These are phyloP conservation scores for Penicilliopsis zonata DNA, from an alignment of 495 filamentous ascomycete species.

Conservation along the genomic window DNA sequence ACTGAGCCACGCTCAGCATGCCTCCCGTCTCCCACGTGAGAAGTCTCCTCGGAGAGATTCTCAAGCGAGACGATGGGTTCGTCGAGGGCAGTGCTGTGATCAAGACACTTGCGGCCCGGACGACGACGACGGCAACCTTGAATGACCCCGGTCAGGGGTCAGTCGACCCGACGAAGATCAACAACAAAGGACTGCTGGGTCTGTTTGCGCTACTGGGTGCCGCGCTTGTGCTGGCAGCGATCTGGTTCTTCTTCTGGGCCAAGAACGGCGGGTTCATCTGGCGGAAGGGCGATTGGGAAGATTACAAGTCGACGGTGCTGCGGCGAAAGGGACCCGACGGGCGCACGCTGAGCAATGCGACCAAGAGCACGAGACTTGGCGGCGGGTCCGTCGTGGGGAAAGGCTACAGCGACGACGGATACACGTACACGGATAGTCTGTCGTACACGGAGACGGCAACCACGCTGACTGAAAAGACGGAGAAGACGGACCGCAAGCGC, in stretches of 20 bases:
- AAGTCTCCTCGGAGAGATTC: constrained; percentile 18
- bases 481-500: constrained; percentile 24
- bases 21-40: constrained; percentile 18
- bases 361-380: constrained; percentile 67
- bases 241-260: constrained; percentile 99
- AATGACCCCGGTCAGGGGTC: constrained; percentile 37
- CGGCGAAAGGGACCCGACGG: constrained; percentile 85
- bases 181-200: constrained; percentile 71
- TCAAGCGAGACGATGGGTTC: constrained; percentile 4
- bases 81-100: constrained; percentile 1
- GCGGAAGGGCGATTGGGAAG: constrained; percentile 81
- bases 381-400: constrained; percentile 63
- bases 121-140: constrained; percentile 5
- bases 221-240: constrained; percentile 57
- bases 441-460: constrained; percentile 26
- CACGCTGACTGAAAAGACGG: constrained; percentile 29
- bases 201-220: constrained; percentile 78
- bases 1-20: constrained; percentile 18
- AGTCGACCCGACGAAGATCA: constrained; percentile 54
- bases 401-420: constrained; percentile 43
- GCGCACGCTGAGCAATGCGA: constrained; percentile 66
- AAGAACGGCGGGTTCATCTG: constrained; percentile 91
- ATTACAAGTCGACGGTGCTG: constrained; percentile 96
- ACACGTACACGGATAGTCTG: constrained; percentile 36
- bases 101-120: constrained; percentile 11